Evolutionary conservation across 495 filamentous ascomycete genomes (phyloP), one percentile per base, ranked within the genome.

Genomic region (Aspergillus sparsus): DNA sequence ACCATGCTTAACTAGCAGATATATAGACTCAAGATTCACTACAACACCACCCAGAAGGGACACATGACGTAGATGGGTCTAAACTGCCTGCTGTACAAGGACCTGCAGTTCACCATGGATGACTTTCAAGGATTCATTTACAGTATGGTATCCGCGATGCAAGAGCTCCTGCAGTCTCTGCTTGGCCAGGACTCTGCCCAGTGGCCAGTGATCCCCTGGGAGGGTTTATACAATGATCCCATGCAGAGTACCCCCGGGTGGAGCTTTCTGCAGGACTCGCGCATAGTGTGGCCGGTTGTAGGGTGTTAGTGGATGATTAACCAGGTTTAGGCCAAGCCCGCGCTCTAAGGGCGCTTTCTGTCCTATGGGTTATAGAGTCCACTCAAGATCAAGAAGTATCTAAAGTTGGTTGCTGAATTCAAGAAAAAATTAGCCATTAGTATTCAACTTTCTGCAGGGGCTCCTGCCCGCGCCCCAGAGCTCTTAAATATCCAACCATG

Each of bases 11-110:
- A 72, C 63, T 67, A 66, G 51, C 63, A 56, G 0, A 72, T 41
- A 34, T 75, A 73, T 57, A 35, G 68, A 15, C 55, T 71, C 15
- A 71, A 71, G 63, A 65, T 74, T 45, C 42, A 70, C 63, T 73
- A 70, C 51, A 73, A 65, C 46, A 73, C 46, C 6, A 68, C 31
- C 2, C 9, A 15, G 11, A 21, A 12, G 0, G 57, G 60, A 4
- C 15, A 63, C 53, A 34, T 68, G 0, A 16, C 1, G n/a, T 68
- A 45, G 62, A 34, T 33, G 18, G 52, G 60, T 11, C 1, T 39
- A 1, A 36, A 65, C 15, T 16, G 58, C 39, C 16, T 63, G 18
- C 37, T 60, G 8, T 65, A 65, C 35, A 50, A 63, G 36, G 13
- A 62, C 0, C 1, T 65, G 0, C 1, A 59, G 1, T 65, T 65